Base-by-base conservation (phyloP, 306 rosid species). In the Dryas octopetala region DNA sequence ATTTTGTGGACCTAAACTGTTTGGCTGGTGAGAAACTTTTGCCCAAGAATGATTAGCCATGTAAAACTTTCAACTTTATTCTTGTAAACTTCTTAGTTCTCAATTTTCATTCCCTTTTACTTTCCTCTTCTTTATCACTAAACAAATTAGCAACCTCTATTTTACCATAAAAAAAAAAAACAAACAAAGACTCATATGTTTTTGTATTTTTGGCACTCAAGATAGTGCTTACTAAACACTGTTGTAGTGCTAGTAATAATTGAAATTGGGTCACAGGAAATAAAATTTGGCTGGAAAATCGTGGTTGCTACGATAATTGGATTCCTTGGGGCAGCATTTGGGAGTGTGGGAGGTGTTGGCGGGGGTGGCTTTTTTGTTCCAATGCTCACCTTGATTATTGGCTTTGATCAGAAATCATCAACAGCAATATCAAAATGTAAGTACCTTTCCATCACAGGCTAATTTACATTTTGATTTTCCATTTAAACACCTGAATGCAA, bases 311-410 rank as follows among this genome's bases (percentile, higher is more conserved):
- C 80, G 0, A 52, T 85, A 8, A 45, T 91, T 63, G 97, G 96
- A 28, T 89, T 85, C 47, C 83, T 86, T 44, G 97, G 97, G 62
- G 96, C 91, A 0, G 90, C 97, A 13, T 91, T 88, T 83, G 96
- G 97, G 80, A 91, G 93, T 69, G 89, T 86, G 0, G 96, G 96
- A 28, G 97, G 97, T 44, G 88, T 91, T 44, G 95, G 97, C 43
- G 97, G 97, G 0, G 97, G 97, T 61, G 96, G 97, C 71, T 80
- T 91, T 76, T 91, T 84, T 23, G 96, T 91, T 62, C 96, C 91
- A n/a, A 91, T 91, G 93, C 88, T 89, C 47, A 88, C 74, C 63
- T 84, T 91, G 2, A 76, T 89, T 40, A 74, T 91, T 68, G 91
- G 96, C 1, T 89, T 89, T 82, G 96, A 91, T 83, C 80, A 85